phyloP scores from a whole-genome alignment of 768 basidiomycete genomes.

The Russula abietina region DNA sequence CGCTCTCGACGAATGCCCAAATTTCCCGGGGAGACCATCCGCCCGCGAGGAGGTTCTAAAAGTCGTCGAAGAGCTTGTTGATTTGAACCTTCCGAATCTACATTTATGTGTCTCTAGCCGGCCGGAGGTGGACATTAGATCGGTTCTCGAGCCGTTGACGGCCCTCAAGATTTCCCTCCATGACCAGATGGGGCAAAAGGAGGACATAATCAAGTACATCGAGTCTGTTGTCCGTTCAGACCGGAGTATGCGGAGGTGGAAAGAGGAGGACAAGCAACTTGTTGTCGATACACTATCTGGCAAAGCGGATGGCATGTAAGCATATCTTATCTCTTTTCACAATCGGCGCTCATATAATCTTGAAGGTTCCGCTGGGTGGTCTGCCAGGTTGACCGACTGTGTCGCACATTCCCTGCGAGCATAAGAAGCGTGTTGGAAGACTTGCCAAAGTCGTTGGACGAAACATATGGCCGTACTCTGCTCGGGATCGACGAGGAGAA shows the following conservation, averaged over 20 bases:
- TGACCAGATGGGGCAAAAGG: neutral
- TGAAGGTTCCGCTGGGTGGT: conserved; percentile 12
- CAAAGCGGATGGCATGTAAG: conserved; percentile 13
- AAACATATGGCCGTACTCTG: neutral
- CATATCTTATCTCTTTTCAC: no score
- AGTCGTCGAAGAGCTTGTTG: neutral
- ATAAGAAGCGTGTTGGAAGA: neutral
- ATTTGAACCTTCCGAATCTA: neutral
- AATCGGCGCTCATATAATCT: neutral
- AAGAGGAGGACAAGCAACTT: neutral
- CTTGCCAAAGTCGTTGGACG: neutral
- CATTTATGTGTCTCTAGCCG: conserved; percentile 9
- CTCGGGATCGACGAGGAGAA: neutral
- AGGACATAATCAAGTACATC: conserved; percentile 2
- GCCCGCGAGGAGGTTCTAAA: conserved; percentile 3
- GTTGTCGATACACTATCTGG: neutral
- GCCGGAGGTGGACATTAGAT: conserved; percentile 2
- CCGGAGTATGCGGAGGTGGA: conserved; percentile 6
- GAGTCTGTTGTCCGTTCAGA: neutral
- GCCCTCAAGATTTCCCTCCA: conserved; percentile 1
- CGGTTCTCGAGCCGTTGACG: neutral
- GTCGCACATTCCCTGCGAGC: neutral
- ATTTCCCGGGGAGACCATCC: neutral
- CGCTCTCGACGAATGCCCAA: conserved; percentile 10
- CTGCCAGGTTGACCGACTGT: conserved; percentile 7